These are phyloP conservation scores for Amanita muscaria DNA, from an alignment of 768 basidiomycete genomes.

Conservation along the genomic window DNA sequence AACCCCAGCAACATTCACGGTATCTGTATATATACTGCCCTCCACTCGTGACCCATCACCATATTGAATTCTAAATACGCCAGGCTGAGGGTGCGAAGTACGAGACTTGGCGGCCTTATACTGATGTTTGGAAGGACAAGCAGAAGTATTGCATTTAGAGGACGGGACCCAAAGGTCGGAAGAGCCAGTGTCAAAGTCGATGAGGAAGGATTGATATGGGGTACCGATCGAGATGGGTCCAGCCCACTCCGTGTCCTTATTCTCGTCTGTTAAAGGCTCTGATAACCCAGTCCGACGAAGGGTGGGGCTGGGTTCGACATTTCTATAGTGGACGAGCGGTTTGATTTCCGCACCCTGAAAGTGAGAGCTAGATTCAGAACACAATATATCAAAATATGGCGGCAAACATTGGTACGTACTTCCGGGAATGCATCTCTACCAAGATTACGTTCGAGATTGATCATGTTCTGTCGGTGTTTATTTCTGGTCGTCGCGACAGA, in stretches of 20 bases:
- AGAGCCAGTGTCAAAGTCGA: conserved; percentile 28
- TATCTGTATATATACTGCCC: conserved; percentile 32
- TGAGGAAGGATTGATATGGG: conserved; percentile 5
- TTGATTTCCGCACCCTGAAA: not conserved
- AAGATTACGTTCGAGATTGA: conserved; percentile 1
- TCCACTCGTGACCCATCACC: conserved; percentile 33
- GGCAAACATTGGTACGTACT: not conserved
- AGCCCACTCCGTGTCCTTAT: not conserved
- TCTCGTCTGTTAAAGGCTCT: not conserved
- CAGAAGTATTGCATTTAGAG: conserved; percentile 14
- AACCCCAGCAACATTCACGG: conserved; percentile 27
- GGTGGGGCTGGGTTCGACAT: too few relatives aligned
- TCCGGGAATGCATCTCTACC: not conserved
- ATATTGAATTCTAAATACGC: conserved; percentile 28
- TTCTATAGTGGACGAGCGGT: too few relatives aligned
- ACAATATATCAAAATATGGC: too few relatives aligned
- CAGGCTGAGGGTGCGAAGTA: conserved; percentile 2
- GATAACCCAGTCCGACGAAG: not conserved
- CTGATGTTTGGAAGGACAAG: conserved; percentile 24
- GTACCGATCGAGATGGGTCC: not conserved
- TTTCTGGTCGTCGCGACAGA: not conserved
- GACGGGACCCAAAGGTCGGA: conserved; percentile 26
- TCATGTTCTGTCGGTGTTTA: conserved; percentile 5
- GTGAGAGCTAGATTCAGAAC: too few relatives aligned
- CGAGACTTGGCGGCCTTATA: conserved; percentile 24